A percentile compares a stretch with the other conserved stretches of the same genome.
phyloP scores from a whole-genome alignment of 192 early-diverging fungal genomes.

The Coemansia sp. region DNA sequence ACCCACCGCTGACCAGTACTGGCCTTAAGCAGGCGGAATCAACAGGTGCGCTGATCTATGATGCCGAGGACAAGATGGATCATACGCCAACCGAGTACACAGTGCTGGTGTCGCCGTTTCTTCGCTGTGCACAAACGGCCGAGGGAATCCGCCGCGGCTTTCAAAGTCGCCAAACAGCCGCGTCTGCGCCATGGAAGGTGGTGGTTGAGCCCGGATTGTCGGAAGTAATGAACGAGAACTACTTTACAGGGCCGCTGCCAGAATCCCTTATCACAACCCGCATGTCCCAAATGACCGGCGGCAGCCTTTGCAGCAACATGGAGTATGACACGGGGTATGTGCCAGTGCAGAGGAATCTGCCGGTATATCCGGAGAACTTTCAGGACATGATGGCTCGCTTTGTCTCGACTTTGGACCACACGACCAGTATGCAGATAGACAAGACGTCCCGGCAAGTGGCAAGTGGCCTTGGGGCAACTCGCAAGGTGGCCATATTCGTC shows the following conservation, averaged over 20 bases:
- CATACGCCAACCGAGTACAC: slow-evolving; percentile 10
- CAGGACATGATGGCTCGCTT: slow-evolving; percentile 43
- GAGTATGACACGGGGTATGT: slow-evolving; percentile 5
- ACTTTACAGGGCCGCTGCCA: slow-evolving; percentile 30
- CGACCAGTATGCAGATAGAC: slow-evolving; percentile 4
- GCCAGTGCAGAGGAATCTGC: slow-evolving; percentile 3
- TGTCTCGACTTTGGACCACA: slow-evolving; percentile 22
- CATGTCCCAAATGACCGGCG: background rate
- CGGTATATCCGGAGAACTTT: slow-evolving; percentile 34
- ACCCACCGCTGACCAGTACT: slow-evolving; percentile 34
- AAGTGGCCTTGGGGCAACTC: background rate
- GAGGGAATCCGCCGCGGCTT: slow-evolving; percentile 21
- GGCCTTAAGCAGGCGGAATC: slow-evolving; percentile 20
- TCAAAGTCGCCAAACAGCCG: background rate
- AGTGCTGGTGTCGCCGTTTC: slow-evolving; percentile 38
- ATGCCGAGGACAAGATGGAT: slow-evolving; percentile 6
- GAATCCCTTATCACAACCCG: slow-evolving; percentile 13
- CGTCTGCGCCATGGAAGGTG: slow-evolving; percentile 4
- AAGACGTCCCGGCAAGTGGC: background rate
- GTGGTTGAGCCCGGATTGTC: slow-evolving; percentile 38
- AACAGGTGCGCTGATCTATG: slow-evolving; percentile 26
- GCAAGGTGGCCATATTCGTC: slow-evolving; percentile 29
- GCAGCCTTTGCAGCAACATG: slow-evolving; percentile 6
- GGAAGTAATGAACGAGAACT: slow-evolving; percentile 41
- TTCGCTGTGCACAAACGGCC: slow-evolving; percentile 39